Percentiles rank a stretch among this genome's conserved stretches.
phyloP scores from a whole-genome alignment of 768 basidiomycete species.

The Leccinum uliginosum region DNA sequence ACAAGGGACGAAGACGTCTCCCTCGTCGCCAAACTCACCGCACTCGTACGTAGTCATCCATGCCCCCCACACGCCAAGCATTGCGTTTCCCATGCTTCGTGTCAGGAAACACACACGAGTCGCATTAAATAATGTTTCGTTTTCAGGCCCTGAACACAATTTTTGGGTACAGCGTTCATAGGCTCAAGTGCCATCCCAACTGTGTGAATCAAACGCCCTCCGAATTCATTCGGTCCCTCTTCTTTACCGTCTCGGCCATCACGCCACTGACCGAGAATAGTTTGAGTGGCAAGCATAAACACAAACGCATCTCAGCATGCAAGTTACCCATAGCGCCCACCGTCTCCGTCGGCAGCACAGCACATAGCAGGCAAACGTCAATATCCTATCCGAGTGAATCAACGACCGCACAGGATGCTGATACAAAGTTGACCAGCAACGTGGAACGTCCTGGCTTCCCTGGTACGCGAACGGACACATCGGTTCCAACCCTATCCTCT shows the following conservation, averaged over 20 bases:
- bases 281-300: slow-evolving; percentile 13
- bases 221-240: slow-evolving; percentile 36
- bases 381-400: slow-evolving; percentile 20
- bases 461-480: slow-evolving; percentile 14
- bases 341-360: slow-evolving; percentile 17
- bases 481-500: slow-evolving; percentile 12
- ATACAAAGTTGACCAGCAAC: slow-evolving; percentile 1
- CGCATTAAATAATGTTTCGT: slow-evolving; percentile 6
- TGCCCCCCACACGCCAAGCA: slow-evolving; percentile 3
- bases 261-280: slow-evolving; percentile 16
- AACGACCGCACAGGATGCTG: slow-evolving; percentile 11
- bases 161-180: slow-evolving; percentile 57
- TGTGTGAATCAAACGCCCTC: slow-evolving; percentile 16
- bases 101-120: background rate
- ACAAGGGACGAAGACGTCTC: slow-evolving; percentile 62
- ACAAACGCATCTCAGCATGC: slow-evolving; percentile 14
- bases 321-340: slow-evolving; percentile 16
- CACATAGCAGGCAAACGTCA: slow-evolving; percentile 25
- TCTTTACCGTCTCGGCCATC: slow-evolving; percentile 27
- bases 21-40: slow-evolving; percentile 52
- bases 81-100: slow-evolving; percentile 5
- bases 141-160: slow-evolving; percentile 54
- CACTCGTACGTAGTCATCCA: slow-evolving; percentile 40
- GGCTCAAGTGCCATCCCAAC: slow-evolving; percentile 43
- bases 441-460: slow-evolving; percentile 10